Conservation (phyloP, 768 basidiomycete species). For the Infundibulicybe gibba region DNA sequence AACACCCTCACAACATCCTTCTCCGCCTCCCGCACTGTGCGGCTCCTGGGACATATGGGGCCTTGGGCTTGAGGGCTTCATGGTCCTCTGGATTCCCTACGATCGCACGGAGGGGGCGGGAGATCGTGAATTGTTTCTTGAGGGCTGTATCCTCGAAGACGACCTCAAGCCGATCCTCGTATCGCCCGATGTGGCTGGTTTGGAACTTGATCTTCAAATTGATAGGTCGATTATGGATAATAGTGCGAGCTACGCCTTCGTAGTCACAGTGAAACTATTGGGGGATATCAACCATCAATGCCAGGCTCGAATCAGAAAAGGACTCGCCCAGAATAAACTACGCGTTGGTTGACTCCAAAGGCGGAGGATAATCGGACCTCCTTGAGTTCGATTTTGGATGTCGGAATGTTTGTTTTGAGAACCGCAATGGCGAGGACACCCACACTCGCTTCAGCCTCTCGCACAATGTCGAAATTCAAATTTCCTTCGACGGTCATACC, state of each 20-base stretch:
- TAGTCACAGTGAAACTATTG: too few relatives aligned
- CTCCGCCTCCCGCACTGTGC: slow-evolving; percentile 18
- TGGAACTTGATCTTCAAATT: slow-evolving; percentile 14
- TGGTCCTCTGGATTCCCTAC: slow-evolving; percentile 49
- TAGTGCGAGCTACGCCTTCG: too few relatives aligned
- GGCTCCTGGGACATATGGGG: slow-evolving; percentile 33
- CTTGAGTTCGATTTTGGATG: slow-evolving; percentile 22
- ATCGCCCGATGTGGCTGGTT: slow-evolving; percentile 36
- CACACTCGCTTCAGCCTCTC: too few relatives aligned
- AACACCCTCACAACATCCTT: slow-evolving; percentile 28
- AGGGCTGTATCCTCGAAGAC: slow-evolving; percentile 33
- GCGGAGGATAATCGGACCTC: slow-evolving; percentile 23
- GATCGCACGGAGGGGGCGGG: slow-evolving; percentile 38
- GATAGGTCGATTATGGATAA: too few relatives aligned
- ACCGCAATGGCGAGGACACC: too few relatives aligned
- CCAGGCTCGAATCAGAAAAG: not conserved
- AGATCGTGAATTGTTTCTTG: slow-evolving; percentile 39
- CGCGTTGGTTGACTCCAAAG: slow-evolving; percentile 16
- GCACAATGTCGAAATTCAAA: slow-evolving; percentile 52
- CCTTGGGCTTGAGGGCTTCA: slow-evolving; percentile 39
- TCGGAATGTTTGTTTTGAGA: slow-evolving; percentile 18
- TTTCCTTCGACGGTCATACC: slow-evolving; percentile 40
- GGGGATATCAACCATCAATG: too few relatives aligned
- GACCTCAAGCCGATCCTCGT: slow-evolving; percentile 45
- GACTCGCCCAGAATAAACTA: slow-evolving; percentile 18